These are phyloP conservation scores for Luffa acutangula DNA, from an alignment of 306 rosid species.

Conservation along the genomic window DNA sequence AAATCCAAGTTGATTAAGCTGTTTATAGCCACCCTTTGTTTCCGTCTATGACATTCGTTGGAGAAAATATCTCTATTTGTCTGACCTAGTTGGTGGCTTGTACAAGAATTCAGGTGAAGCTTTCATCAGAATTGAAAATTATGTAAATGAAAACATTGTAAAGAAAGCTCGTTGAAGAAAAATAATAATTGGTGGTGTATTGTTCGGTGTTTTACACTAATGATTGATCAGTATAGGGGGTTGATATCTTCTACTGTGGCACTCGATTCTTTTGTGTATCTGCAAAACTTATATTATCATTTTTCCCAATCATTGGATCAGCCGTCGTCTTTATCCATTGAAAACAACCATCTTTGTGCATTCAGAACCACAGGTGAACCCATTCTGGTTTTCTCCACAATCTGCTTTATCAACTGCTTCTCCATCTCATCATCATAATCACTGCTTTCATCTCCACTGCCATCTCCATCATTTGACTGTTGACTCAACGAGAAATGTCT, in stretches of 20 bases:
- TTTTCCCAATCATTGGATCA: not conserved
- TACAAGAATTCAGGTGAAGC: not conserved
- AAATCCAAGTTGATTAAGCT: not conserved
- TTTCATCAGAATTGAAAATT: no score
- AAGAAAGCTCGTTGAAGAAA: not conserved
- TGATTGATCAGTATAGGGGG: not conserved
- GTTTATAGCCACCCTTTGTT: not conserved
- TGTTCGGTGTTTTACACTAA: not conserved
- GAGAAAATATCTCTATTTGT: no score
- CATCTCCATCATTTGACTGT: constrained; percentile 17
- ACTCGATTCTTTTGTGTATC: not conserved
- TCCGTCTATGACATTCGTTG: no score
- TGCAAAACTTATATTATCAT: constrained; percentile 15
- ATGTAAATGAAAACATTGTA: not conserved
- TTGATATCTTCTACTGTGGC: not conserved
- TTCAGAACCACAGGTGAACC: constrained; percentile 60
- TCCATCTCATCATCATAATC: constrained; percentile 53
- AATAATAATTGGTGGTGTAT: not conserved
- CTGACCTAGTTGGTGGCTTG: not conserved
- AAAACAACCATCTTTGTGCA: constrained; percentile 47
- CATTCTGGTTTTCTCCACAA: constrained; percentile 68
- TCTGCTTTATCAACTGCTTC: constrained; percentile 56
- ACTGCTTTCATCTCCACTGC: constrained; percentile 29
- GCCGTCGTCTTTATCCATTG: constrained; percentile 31
- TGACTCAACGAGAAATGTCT: constrained; percentile 19